Base-by-base conservation (phyloP, 1,284 basidiomycete species). In the Ustilago trichophora region DNA sequence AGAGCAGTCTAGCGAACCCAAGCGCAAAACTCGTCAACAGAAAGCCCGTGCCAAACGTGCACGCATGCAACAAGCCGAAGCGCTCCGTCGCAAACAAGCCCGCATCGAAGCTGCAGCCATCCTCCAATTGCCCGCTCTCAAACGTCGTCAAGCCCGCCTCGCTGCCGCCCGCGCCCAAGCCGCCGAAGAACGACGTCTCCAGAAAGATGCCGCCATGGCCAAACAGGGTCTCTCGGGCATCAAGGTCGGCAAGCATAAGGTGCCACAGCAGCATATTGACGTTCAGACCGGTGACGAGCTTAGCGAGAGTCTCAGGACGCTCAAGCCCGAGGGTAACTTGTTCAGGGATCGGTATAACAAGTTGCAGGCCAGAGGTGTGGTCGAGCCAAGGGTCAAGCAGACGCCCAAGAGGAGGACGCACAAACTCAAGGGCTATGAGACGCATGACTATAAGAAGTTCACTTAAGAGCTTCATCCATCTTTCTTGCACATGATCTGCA, bases 241-340 rank as follows among this genome's bases (percentile, higher is more conserved):
- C 7, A 71, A 72, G 19, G 33, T 76, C 13, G 72, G 77, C 16
- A 71, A 72, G 24, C 47, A 73, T 41, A 50, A 32, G 16, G 73
- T 77, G 3, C 68, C 68, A 0, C 35, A 51, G 13, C 33, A 38
- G 25, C 48, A 49, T 12, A 26, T 66, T 18, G 89, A 90, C 42
- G 93, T 97, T 13, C 94, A 97, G 82, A 86, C 95, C 0, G 91
- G 91, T 6, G 93, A 97, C 71, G 93, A 98, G 77, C 83, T 98
- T 33, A 90, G 87, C 55, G 95, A 98, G 82, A 92, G 85, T 75
- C 82, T 98, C 71, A 84, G 94, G 43, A 89, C 86, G 45, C 83
- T 98, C 72, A 93, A 93, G 87, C 90, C 91, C 16, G 93, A 96
- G 83, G 93, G 93, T 26, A 96, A 95, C 81, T 83, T 95, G 22